Base-by-base conservation (phyloP, 345 rosid species). In the Gossypioides kirkii region DNA sequence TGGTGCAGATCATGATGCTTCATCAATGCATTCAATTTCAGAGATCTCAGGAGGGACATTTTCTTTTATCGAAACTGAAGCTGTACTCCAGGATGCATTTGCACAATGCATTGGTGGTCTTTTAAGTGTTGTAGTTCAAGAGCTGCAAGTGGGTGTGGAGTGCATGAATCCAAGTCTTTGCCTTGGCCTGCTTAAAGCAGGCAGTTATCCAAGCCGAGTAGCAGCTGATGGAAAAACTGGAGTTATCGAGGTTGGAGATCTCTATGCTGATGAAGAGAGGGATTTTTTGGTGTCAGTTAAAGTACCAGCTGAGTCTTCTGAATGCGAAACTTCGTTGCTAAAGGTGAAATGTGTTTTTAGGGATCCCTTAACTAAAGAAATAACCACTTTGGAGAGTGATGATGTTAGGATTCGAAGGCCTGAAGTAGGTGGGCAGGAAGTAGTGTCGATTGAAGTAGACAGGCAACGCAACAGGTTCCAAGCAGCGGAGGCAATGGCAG, bases 81-180 rank as follows among this genome's bases (percentile, higher is more conserved):
- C 93, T 66, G 90, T 85, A 73, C 90, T 96, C 62, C 99, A 96
- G 76, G 98, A 96, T 76, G 98, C 99, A 69, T 94, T 93, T 82
- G 99, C 99, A 16, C 99, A 96, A 77, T 96, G 99, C 83, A 93
- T 96, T 53, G 99, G 99, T 23, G 99, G 99, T 18, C 90, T 96
- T 68, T 69, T 96, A 77, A 96, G 99, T 70, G 98, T 96, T 65
- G 97, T 92, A 26, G 96, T 85, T 63, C 98, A 93, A 79, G 97
- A 91, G 75, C 78, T 96, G 70, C 91, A 88, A 56, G 88, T 96
- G 67, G 85, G 71, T 62, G 75, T 93, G 4, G 95, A 89, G 76
- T 84, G 86, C 45, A 67, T 82, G 73, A 76, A 88, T 75, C 85
- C 88, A 9, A 76, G 78, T 73, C 68, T 91, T 72, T 77, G 32